A percentile compares a stretch with the other conserved stretches of the same genome.
These are phyloP conservation scores for Cercospora berteroae DNA, from an alignment of 2,329 filamentous ascomycete species.

Conservation along the genomic window DNA sequence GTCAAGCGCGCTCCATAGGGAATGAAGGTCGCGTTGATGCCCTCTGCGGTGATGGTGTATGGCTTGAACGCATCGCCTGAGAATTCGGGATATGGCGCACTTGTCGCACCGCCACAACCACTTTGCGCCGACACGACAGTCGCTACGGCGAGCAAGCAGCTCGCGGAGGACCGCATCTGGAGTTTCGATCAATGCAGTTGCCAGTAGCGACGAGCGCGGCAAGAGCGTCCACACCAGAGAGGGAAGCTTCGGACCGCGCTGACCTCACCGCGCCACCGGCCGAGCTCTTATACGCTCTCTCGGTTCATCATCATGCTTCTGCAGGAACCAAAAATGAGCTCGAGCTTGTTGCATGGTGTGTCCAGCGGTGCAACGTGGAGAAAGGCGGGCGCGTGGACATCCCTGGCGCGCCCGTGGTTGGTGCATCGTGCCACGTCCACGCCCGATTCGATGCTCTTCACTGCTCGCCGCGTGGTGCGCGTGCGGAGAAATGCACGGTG, in stretches of 20 bases:
- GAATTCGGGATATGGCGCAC: slow-evolving; percentile 29
- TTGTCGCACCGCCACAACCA: slow-evolving; percentile 15
- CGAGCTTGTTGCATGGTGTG: background rate
- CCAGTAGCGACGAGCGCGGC: background rate
- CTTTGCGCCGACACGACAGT: slow-evolving; percentile 24
- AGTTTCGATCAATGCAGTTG: background rate
- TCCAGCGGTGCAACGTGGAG: slow-evolving; percentile 9
- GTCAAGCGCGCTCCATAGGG: slow-evolving; percentile 35
- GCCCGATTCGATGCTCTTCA: background rate
- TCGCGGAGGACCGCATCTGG: background rate
- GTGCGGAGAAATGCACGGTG: slow-evolving; percentile 13
- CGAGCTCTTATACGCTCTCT: slow-evolving; percentile 18
- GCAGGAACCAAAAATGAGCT: slow-evolving; percentile 17
- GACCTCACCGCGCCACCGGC: slow-evolving; percentile 6
- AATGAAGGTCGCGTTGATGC: slow-evolving; percentile 35
- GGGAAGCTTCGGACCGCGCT: background rate
- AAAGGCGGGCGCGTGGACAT: background rate
- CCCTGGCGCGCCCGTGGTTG: slow-evolving; percentile 4
- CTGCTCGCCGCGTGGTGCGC: background rate
- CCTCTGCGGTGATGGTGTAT: slow-evolving; percentile 29
- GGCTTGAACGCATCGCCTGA: slow-evolving; percentile 33
- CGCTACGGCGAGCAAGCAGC: slow-evolving; percentile 22
- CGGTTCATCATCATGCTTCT: slow-evolving; percentile 18
- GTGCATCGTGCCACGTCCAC: background rate
- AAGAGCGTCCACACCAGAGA: background rate